phyloP scores from a whole-genome alignment of 1,284 basidiomycete genomes.

The Irpex sp. region DNA sequence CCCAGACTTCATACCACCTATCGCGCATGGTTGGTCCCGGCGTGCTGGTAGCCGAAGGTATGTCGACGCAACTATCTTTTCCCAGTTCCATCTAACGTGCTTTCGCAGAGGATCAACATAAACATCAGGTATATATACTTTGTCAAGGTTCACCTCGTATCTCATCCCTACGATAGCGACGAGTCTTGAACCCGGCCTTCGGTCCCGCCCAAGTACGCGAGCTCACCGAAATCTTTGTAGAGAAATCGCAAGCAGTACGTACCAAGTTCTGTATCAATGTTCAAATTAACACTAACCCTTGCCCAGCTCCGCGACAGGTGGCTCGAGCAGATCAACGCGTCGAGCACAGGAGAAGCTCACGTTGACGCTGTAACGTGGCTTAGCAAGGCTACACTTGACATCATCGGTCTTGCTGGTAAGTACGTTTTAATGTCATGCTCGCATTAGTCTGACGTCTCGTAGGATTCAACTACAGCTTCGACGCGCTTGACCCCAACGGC shows the following conservation, averaged over 20 bases:
- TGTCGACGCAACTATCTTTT: neutral
- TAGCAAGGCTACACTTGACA: constrained; percentile 44
- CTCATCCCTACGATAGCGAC: constrained; percentile 20
- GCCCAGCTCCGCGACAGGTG: constrained; percentile 29
- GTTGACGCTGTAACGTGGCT: constrained; percentile 41
- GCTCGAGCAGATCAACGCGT: constrained; percentile 12
- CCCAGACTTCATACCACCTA: constrained; percentile 31
- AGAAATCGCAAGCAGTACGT: constrained; percentile 27
- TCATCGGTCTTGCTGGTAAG: constrained; percentile 46
- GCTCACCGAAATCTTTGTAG: constrained; percentile 30
- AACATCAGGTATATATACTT: constrained; percentile 39
- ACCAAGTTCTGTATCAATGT: neutral
- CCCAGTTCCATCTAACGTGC: neutral
- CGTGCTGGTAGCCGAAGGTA: constrained; percentile 43
- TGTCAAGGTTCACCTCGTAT: neutral
- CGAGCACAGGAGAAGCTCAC: constrained; percentile 12
- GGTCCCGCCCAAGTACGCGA: constrained; percentile 29
- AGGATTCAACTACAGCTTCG: constrained; percentile 36
- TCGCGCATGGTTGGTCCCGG: constrained; percentile 42
- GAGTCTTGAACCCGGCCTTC: constrained; percentile 34
- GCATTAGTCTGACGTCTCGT: neutral
- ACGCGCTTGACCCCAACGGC: constrained; percentile 36
- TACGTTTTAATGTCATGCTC: neutral
- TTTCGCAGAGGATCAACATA: constrained; percentile 35
- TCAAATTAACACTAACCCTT: too few species aligned